Evolutionary conservation across 208 protist genomes (phyloP).

Genomic region (Leishmania aethiopica): DNA sequence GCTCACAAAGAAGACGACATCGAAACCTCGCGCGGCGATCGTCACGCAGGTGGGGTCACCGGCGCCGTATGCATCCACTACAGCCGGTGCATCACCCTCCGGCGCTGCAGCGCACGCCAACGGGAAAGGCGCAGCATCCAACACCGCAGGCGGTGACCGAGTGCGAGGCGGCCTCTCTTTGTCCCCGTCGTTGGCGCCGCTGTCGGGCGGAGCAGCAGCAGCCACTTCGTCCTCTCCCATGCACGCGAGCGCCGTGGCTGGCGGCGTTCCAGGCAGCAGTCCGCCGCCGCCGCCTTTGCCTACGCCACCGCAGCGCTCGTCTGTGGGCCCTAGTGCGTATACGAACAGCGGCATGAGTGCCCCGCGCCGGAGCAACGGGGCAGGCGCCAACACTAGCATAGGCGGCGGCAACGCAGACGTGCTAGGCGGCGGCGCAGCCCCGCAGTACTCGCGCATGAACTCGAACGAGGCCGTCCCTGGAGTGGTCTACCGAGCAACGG

Average conservation of each 20-base stretch:
- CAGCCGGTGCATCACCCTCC: constrained; percentile 7
- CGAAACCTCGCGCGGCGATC: neutral
- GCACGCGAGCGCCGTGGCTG: neutral
- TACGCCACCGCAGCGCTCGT: neutral
- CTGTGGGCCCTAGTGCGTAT: neutral
- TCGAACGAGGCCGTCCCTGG: constrained; percentile 33
- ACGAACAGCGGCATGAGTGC: neutral
- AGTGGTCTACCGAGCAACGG: constrained; percentile 56
- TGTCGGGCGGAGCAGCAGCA: neutral
- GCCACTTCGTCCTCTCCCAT: neutral
- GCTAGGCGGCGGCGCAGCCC: neutral
- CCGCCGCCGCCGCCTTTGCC: neutral
- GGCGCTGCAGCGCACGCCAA: neutral
- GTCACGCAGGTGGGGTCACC: constrained; percentile 1
- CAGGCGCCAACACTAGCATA: neutral
- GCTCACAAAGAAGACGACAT: neutral
- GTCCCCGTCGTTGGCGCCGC: neutral
- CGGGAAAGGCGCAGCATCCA: neutral
- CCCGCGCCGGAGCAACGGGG: constrained; percentile 7
- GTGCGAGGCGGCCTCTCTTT: neutral
- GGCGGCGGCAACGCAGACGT: constrained; percentile 10
- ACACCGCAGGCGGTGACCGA: constrained; percentile 7
- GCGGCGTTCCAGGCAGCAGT: constrained; percentile 4
- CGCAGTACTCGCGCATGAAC: constrained; percentile 32
- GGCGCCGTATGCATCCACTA: neutral